Evolutionary conservation across 1,284 basidiomycete species (phyloP), one percentile per base, ranked within the genome.

Genomic region (Naganishia cerealis): DNA sequence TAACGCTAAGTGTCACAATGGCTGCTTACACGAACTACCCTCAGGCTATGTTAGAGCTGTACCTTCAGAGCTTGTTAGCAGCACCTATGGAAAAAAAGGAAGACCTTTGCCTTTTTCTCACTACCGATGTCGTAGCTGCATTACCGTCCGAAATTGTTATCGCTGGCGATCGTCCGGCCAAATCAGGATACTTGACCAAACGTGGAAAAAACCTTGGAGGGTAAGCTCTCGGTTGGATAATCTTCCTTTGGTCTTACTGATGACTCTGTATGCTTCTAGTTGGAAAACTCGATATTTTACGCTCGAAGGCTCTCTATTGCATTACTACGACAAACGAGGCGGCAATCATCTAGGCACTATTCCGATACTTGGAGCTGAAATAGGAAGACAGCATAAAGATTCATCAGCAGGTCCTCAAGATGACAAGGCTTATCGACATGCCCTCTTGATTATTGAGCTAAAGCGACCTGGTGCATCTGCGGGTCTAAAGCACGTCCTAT

Each of bases 201-300:
- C 87, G 94, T 72, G 94, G 94, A 24, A 93, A 96, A 82, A 96
- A 93, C 76, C 94, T 98, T 79, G 94, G 94, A 63, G 91, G 84
- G 68, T 82, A 75, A 75, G 77, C 75, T 39, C 2, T 0, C 21
- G 18, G 1, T 24, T 24, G 39, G n/a, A 24, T n/a, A 52, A 40
- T 10, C 33, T 26, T 33, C 12, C 12, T 36, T 10, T 39, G 16
- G 38, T 15, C 12, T 48, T n/a, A 18, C 58, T 57, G 24, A 38
- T 66, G 13, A 40, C 3, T 53, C 38, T 33, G 5, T 58, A 29
- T 15, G 24, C 21, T 71, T 24, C 8, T 3, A 76, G 90, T 1
- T 96, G 94, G 94, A 94, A 94, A 78, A 93, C 92, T 39, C 85
- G 95, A 54, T 98, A 89, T 80, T 98, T 98, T 76, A 90, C 96